Base-by-base conservation (phyloP, 2,329 filamentous ascomycete species). In the Exophiala dermatitidis region DNA sequence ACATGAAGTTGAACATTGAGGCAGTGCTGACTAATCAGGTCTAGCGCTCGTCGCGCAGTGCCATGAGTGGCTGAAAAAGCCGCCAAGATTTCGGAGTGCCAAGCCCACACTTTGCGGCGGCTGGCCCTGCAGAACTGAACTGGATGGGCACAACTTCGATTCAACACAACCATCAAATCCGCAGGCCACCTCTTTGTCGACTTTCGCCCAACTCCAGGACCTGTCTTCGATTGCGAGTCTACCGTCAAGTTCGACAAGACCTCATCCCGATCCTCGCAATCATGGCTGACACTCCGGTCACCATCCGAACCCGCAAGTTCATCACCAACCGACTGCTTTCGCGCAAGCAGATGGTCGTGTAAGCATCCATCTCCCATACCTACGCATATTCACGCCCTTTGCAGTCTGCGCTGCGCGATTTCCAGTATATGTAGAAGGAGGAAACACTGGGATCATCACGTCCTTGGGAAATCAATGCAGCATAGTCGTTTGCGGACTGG, bases 291-390 rank as follows among this genome's bases (percentile, higher is more conserved):
- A 76, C 71, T 67, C 71, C 85, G 72, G 85, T 90, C 74, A 90
- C 86, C 71, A 79, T 90, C 79, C 84, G 93, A 81, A 98, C 93
- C 78, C 91, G 93, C 88, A 97, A 97, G 83, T 98, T 98, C 88
- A 94, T 97, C 80, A 89, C 90, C 82, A 98, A 98, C 85, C 88
- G 93, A 76, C 89, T 98, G 73, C 86, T 98, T 74, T 89, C 86
- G 75, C 88, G 91, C 77, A 95, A 95, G 84, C 91, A 97, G 86
- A 95, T 97, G 89, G 91, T 96, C 79, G 88, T 96, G 91, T 96
- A 89, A 84, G 87, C 85, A 61, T 46, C 46, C 57, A 53, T 57
- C 41, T 37, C 36, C 42, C 36, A 40, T 7, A 3, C 30, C 31
- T 46, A 9, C 19, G 19, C 19, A 19, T 2, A 19, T 19, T 19